Evolutionary conservation across 2,329 filamentous ascomycete species (phyloP).

Genomic region (Nannizzia gypsea): DNA sequence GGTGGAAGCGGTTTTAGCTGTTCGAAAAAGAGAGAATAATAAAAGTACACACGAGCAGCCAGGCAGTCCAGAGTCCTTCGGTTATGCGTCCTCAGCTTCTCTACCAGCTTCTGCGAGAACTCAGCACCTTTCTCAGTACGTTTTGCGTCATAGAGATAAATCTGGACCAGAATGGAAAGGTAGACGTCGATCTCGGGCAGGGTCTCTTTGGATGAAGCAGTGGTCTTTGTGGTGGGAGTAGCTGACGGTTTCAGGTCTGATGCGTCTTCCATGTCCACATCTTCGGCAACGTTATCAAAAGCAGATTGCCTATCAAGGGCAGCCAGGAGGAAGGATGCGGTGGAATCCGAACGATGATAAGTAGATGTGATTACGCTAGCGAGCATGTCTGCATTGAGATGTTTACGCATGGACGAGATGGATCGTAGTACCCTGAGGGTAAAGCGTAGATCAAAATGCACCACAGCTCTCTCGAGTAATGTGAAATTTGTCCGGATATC

Average conservation of each 20-base stretch:
- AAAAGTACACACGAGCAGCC: slow-evolving; percentile 93
- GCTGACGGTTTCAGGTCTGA: slow-evolving; percentile 39
- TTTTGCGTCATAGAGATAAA: slow-evolving; percentile 78
- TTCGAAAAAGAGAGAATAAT: slow-evolving; percentile 92
- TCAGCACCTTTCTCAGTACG: slow-evolving; percentile 66
- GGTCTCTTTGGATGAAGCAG: slow-evolving; percentile 53
- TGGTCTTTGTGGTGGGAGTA: slow-evolving; percentile 13
- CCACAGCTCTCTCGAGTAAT: slow-evolving; percentile 80
- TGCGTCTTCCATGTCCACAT: slow-evolving; percentile 58
- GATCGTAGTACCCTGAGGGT: slow-evolving; percentile 86
- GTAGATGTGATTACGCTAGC: slow-evolving; percentile 70
- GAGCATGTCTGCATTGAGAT: slow-evolving; percentile 69
- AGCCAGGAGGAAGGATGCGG: slow-evolving; percentile 57
- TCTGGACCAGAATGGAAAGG: slow-evolving; percentile 73
- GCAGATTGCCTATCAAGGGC: slow-evolving; percentile 57
- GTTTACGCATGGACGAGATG: slow-evolving; percentile 90
- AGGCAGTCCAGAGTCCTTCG: slow-evolving; percentile 87
- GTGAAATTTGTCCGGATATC: slow-evolving; percentile 93
- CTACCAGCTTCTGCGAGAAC: slow-evolving; percentile 73
- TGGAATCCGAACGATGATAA: slow-evolving; percentile 56
- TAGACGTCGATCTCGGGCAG: slow-evolving; percentile 84
- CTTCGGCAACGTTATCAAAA: slow-evolving; percentile 46
- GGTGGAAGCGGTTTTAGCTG: slow-evolving; percentile 76
- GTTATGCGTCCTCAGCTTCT: slow-evolving; percentile 79
- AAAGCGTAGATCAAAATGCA: slow-evolving; percentile 89